A percentile compares a stretch with the other conserved stretches of the same genome.
phyloP scores from a whole-genome alignment of 2,329 filamentous ascomycete genomes.

The Dactylonectria estremocensis region DNA sequence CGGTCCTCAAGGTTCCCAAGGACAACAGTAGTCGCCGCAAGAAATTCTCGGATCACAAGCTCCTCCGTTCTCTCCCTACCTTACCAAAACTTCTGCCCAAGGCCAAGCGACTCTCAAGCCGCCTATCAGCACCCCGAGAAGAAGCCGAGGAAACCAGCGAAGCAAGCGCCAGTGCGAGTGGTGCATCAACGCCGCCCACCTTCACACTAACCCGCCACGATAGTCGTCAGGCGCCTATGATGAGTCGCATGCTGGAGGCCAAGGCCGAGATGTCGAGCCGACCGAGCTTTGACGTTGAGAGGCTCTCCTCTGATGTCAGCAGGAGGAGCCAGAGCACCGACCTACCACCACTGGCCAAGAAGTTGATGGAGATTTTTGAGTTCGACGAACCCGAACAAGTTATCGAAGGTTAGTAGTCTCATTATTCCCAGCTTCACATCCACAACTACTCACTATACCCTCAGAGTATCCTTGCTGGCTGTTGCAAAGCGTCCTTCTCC shows the following conservation, averaged over 20 bases:
- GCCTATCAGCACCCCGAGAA: slow-evolving; percentile 55
- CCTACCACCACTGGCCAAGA: slow-evolving; percentile 75
- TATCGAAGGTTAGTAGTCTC: slow-evolving; percentile 74
- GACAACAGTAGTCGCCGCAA: slow-evolving; percentile 65
- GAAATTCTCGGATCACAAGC: slow-evolving; percentile 75
- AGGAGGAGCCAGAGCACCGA: slow-evolving; percentile 55
- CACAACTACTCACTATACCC: not conserved
- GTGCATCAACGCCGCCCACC: slow-evolving; percentile 45
- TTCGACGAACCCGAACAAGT: slow-evolving; percentile 89
- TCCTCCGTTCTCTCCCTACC: slow-evolving; percentile 76
- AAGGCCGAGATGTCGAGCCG: slow-evolving; percentile 74
- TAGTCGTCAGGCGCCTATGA: slow-evolving; percentile 75
- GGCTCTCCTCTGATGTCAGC: slow-evolving; percentile 58
- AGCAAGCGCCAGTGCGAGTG: slow-evolving; percentile 43
- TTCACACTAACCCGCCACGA: slow-evolving; percentile 42
- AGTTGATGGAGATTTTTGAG: slow-evolving; percentile 87
- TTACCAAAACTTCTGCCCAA: slow-evolving; percentile 65
- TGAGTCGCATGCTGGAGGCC: slow-evolving; percentile 84
- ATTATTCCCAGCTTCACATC: not conserved
- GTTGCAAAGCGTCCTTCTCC: slow-evolving; percentile 89
- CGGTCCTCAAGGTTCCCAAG: slow-evolving; percentile 55
- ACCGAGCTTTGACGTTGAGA: slow-evolving; percentile 71
- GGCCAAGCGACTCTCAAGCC: slow-evolving; percentile 60
- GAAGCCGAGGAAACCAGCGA: slow-evolving; percentile 51
- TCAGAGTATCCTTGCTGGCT: slow-evolving; percentile 94